Conservation (phyloP, 345 rosid species). For the Corchorus olitorius region DNA sequence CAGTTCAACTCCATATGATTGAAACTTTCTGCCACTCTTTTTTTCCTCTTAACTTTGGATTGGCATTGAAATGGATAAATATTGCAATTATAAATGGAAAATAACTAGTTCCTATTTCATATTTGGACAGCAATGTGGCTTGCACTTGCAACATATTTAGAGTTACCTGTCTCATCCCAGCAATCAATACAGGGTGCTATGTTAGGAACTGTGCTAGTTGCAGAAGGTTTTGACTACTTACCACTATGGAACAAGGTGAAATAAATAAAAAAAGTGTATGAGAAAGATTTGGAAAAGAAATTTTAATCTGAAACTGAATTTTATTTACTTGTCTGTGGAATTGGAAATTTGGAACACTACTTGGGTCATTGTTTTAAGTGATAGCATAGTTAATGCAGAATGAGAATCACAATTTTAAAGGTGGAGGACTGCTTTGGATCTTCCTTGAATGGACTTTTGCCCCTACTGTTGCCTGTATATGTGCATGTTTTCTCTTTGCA, state of each 20-base stretch:
- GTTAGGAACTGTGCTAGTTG: slow-evolving; percentile 32
- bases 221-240: slow-evolving; percentile 29
- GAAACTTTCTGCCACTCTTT: not conserved
- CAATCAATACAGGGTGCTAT: slow-evolving; percentile 37
- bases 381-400: slow-evolving; percentile 26
- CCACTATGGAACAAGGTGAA: slow-evolving; percentile 36
- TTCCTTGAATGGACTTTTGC: slow-evolving; percentile 39
- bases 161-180: slow-evolving; percentile 40
- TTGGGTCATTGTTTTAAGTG: too few species aligned
- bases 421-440: slow-evolving; percentile 35
- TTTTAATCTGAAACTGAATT: not conserved
- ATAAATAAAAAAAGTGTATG: not conserved
- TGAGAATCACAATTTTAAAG: slow-evolving; percentile 30
- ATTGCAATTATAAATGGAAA: not conserved
- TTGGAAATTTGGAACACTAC: too few species aligned
- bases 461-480: slow-evolving; percentile 30
- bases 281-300: too few species aligned
- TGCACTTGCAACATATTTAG: slow-evolving; percentile 35
- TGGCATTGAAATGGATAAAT: not conserved
- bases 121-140: slow-evolving; percentile 38
- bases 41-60: not conserved
- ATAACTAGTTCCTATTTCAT: not conserved
- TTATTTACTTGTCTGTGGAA: not conserved
- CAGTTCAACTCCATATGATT: slow-evolving; percentile 4
- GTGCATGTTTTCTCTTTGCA: slow-evolving; percentile 23